These are phyloP conservation scores for Cyathus striatus DNA, from an alignment of 768 basidiomycete genomes.

Conservation along the genomic window DNA sequence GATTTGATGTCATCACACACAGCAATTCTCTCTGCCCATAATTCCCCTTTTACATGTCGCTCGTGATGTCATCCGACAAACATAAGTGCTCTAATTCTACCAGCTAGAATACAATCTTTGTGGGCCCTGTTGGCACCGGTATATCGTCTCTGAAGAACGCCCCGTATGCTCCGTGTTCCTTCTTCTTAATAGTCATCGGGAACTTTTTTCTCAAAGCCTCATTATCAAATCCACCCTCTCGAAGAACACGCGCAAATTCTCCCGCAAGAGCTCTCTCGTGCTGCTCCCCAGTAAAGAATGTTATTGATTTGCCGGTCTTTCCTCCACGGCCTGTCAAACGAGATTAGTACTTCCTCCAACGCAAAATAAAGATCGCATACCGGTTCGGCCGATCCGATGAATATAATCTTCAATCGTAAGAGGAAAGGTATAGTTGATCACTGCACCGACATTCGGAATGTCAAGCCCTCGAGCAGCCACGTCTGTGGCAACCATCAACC, in stretches of 20 bases:
- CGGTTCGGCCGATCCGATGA: conserved; percentile 87
- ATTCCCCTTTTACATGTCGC: neutral
- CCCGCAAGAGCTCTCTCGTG: conserved; percentile 87
- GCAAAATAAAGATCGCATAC: conserved; percentile 32
- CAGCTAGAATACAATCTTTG: conserved; percentile 68
- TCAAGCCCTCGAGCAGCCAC: conserved; percentile 96
- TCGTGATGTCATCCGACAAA: neutral
- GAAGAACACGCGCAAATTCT: conserved; percentile 85
- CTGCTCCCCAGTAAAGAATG: conserved; percentile 91
- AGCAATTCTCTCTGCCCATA: neutral
- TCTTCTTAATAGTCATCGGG: conserved; percentile 97
- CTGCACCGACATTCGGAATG: conserved; percentile 91
- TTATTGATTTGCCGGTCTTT: conserved; percentile 84
- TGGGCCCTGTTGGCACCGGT: conserved; percentile 54
- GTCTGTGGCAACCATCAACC: conserved; percentile 91
- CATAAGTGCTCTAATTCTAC: conserved; percentile 5
- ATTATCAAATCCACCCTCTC: conserved; percentile 81
- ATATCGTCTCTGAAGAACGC: conserved; percentile 77
- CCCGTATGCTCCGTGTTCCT: conserved; percentile 85
- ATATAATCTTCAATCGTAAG: conserved; percentile 92
- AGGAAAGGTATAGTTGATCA: conserved; percentile 98
- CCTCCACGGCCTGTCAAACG: conserved; percentile 74
- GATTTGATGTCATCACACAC: neutral
- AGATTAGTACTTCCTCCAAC: conserved; percentile 1
- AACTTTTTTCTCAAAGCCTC: conserved; percentile 79